phyloP scores from a whole-genome alignment of 805 yeast species.

The Suhomyces canberraensis region DNA sequence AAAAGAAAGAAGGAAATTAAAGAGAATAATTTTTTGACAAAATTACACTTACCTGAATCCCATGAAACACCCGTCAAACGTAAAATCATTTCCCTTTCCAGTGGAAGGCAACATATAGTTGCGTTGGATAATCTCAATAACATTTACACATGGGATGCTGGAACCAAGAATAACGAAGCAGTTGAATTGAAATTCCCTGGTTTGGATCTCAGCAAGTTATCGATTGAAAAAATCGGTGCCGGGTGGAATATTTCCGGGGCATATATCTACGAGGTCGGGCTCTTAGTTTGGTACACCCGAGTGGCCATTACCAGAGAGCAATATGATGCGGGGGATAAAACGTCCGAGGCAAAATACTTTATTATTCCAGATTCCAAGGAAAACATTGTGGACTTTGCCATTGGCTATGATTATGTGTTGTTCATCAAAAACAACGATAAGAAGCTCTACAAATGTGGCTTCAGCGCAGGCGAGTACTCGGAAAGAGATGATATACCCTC shows the following conservation, averaged over 20 bases:
- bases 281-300: constrained; percentile 55
- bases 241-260: constrained; percentile 68
- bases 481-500: constrained; percentile 1
- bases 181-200: constrained; percentile 40
- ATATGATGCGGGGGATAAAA: constrained; percentile 12
- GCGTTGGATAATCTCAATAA: constrained; percentile 50
- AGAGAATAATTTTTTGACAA: constrained; percentile 20
- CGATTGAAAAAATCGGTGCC: constrained; percentile 49
- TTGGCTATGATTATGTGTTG: constrained; percentile 52
- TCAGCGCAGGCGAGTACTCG: constrained; percentile 17
- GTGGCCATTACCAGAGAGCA: constrained; percentile 17
- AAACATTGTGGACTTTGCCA: constrained; percentile 49
- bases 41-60: constrained; percentile 16
- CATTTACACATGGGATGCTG: constrained; percentile 64
- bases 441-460: constrained; percentile 32
- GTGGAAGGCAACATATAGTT: constrained; percentile 64
- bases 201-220: constrained; percentile 12
- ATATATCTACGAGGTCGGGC: constrained; percentile 46
- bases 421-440: constrained; percentile 45
- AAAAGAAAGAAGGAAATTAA: neutral
- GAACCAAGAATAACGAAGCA: constrained; percentile 33
- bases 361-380: constrained; percentile 41
- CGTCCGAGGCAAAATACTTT: constrained; percentile 34
- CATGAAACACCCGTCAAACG: constrained; percentile 8
- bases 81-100: constrained; percentile 47